phyloP scores from a whole-genome alignment of 495 filamentous ascomycete genomes.

The Aspergillus bertholletiae region DNA sequence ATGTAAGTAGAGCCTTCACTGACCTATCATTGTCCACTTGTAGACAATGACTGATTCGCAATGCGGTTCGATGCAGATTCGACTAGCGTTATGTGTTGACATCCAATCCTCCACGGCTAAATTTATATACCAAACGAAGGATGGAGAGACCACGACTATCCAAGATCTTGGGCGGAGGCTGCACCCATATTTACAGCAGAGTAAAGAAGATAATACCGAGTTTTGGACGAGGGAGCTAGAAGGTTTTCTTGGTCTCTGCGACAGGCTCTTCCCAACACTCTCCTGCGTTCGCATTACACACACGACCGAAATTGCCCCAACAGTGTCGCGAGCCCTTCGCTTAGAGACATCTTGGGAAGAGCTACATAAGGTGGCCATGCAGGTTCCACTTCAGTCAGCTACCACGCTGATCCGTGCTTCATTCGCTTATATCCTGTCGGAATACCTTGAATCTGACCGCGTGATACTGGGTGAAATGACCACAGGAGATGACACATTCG shows the following conservation, averaged over 20 bases:
- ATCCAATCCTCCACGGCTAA: neutral
- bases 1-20: too few relatives aligned
- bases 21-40: too few relatives aligned
- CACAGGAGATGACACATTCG: neutral
- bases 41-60: too few relatives aligned
- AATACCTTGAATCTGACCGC: neutral
- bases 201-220: neutral
- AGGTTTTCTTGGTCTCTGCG: slow-evolving; percentile 51
- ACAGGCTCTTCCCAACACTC: slow-evolving; percentile 61
- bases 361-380: neutral
- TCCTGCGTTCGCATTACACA: slow-evolving; percentile 64
- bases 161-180: neutral
- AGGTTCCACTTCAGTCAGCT: neutral
- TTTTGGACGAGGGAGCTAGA: slow-evolving; percentile 27
- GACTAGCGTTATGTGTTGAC: neutral
- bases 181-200: neutral
- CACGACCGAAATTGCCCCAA: slow-evolving; percentile 5
- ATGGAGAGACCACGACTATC: neutral
- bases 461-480: neutral
- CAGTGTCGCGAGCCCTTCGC: neutral
- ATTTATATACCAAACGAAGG: neutral
- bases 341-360: neutral
- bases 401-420: slow-evolving; percentile 4
- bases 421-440: neutral
- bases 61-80: neutral